Base-by-base conservation (phyloP, 2,329 filamentous ascomycete species). In the Ophidiomyces ophidiicola region DNA sequence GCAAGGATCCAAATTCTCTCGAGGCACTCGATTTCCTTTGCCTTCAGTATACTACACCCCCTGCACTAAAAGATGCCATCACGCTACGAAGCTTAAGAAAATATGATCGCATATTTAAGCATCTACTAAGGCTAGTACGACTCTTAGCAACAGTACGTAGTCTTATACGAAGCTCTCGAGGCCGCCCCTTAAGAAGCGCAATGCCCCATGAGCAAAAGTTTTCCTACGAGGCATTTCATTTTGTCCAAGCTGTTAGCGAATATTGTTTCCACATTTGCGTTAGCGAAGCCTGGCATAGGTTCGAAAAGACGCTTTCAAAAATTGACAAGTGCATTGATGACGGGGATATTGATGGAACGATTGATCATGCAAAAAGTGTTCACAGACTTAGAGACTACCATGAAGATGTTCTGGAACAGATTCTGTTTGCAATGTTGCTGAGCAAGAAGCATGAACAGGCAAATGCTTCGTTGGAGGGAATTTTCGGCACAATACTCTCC, bases 11-110 rank as follows among this genome's bases (percentile, higher is more conserved):
- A 0, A 73, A 83, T 53, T 81, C 80, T 0, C 70, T 96, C 12
- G 78, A 88, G 54, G 90, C 90, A 0, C 68, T 96, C n/a, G 90
- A 96, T 59, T 96, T 98, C 53, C 67, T 98, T 11, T 76, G 84
- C 1, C 65, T 98, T 5, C 81, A 86, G 32, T 96, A 94, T 60
- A 82, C 80, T 28, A 71, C 86, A 0, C 80, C 86, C 0, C 59
- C 72, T 0, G 75, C 83, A 1, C 66, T 96, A 0, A 69, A 78
- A 28, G 68, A 77, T 0, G 70, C 96, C 45, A 78, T 98, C 29
- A 86, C 84, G 0, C 68, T 76, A 0, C 57, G 68, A 0, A 71
- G 80, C 1, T 62, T 96, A 7, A 66, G 76, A 39, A 85, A 85
- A 49, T 96, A 94, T 52, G 90, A 96, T 56, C 69, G 71, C 32